A percentile compares a stretch with the other conserved stretches of the same genome.
These are phyloP conservation scores for Ustilago crameri DNA, from an alignment of 1,284 basidiomycete species.

Conservation along the genomic window DNA sequence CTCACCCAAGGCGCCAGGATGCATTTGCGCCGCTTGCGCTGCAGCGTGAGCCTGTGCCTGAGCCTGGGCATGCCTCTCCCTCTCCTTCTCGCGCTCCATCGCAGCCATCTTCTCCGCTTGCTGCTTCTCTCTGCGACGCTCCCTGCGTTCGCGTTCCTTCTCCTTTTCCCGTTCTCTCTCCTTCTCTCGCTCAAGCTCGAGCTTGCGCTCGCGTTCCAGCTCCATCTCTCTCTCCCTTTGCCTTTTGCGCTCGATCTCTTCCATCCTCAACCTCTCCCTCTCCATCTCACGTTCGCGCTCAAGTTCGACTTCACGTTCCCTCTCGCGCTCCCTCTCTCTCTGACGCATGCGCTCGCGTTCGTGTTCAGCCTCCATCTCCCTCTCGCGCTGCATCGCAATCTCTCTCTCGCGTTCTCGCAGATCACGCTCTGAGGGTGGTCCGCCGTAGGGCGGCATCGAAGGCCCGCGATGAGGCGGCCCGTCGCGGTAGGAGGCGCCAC, in stretches of 20 bases:
- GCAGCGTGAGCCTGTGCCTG: constrained; percentile 46
- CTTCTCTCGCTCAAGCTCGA: constrained; percentile 35
- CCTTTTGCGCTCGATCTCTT: constrained; percentile 34
- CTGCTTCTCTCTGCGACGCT: constrained; percentile 44
- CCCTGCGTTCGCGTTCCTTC: constrained; percentile 37
- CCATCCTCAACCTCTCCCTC: constrained; percentile 23
- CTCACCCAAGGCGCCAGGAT: constrained; percentile 25
- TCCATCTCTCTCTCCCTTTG: constrained; percentile 19
- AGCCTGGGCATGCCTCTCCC: constrained; percentile 36
- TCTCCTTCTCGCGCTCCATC: constrained; percentile 38
- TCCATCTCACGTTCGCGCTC: constrained; percentile 31
- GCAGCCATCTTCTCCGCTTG: constrained; percentile 47
- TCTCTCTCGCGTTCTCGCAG: constrained; percentile 31
- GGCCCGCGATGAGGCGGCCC: constrained; percentile 24
- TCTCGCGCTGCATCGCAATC: constrained; percentile 24
- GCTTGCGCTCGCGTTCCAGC: constrained; percentile 25
- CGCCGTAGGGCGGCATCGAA: constrained; percentile 32
- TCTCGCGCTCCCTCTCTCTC: constrained; percentile 20
- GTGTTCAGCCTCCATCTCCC: constrained; percentile 28
- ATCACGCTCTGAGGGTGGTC: constrained; percentile 24
- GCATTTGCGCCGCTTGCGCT: constrained; percentile 27
- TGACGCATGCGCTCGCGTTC: constrained; percentile 33
- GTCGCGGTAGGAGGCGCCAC: constrained; percentile 19
- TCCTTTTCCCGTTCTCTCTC: constrained; percentile 42
- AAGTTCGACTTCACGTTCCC: constrained; percentile 26